A percentile compares a stretch with the other conserved stretches of the same genome.
Evolutionary conservation across 768 basidiomycete genomes (phyloP).

Genomic region (Termitomyces sp.): DNA sequence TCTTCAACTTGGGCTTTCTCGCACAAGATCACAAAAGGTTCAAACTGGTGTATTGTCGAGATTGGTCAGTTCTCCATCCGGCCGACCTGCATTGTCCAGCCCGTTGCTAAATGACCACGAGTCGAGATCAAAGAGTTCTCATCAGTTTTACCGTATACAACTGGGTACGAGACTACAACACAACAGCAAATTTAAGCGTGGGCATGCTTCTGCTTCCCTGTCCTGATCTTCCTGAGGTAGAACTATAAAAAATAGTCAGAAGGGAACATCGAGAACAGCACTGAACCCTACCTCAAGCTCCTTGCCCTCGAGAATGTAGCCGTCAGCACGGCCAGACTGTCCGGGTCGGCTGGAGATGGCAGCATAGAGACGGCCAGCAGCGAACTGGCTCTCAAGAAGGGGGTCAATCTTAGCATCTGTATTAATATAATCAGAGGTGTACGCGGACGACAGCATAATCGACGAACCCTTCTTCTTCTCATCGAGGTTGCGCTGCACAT

Average conservation of each 20-base stretch:
- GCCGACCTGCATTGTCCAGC: not conserved
- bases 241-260: conserved; percentile 50
- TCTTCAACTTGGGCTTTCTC: not conserved
- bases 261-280: not conserved
- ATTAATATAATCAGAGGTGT: not conserved
- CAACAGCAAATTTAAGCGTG: conserved; percentile 29
- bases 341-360: conserved; percentile 92
- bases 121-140: not conserved
- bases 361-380: conserved; percentile 94
- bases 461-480: conserved; percentile 84
- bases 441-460: not conserved
- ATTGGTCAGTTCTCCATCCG: not conserved
- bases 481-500: conserved; percentile 81
- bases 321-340: conserved; percentile 94
- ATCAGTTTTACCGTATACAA: not conserved
- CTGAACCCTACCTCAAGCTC: conserved; percentile 79
- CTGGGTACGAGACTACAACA: not conserved
- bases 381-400: conserved; percentile 85
- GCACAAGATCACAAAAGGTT: not conserved
- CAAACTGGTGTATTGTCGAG: not conserved
- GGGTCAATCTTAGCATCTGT: conserved; percentile 88
- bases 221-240: conserved; percentile 90
- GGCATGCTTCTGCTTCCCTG: conserved; percentile 94
- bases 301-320: conserved; percentile 97
- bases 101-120: not conserved